Evolutionary conservation across 2,329 filamentous ascomycete species (phyloP), one percentile per base, ranked within the genome.

Genomic region (Pyrenophora seminiperda): DNA sequence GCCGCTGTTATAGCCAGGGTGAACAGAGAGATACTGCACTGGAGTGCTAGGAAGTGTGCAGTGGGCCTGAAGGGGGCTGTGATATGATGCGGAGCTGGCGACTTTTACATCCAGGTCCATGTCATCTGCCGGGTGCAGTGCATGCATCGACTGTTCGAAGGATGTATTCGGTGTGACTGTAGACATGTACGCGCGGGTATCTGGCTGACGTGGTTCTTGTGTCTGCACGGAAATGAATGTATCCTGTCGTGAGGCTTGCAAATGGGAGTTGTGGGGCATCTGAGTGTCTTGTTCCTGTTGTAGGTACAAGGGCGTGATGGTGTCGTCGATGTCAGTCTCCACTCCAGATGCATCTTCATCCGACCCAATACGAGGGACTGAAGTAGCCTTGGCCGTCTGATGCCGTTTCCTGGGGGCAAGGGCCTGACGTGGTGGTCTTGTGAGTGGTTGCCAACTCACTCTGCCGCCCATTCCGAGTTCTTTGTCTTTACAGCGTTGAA

Each of bases 271-370:
- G n/a, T 33, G 18, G 15, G 32, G 32, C 41, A 24, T 33, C 6
- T 17, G 42, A 19, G 13, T 17, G 5, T 32, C 17, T 17, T 29
- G 15, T n/a, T 47, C 11, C 7, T 2, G 0, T 15, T 11, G 27
- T 17, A 22, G 17, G 32, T 41, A 30, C 18, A 31, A 46, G 11
- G 29, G 18, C 11, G 20, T 33, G 20, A 15, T 3, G 14, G 55
- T 57, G 31, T 66, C 59, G 9, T 65, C 63, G 9, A 54, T 43
- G 37, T 64, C 65, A 1, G 62, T 65, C 30, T 67, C 63, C n/a
- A 61, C 48, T 30, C 46, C 61, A 5, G 54, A 61, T 2, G 18
- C 47, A 3, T 61, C 50, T 18, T 31, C 41, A 5, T 47, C 40
- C 0, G 19, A 29, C 10, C 54, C 56, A 13, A 39, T 40, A 14